A percentile compares a stretch with the other conserved stretches of the same genome.
These are phyloP conservation scores for Botrytis galanthina DNA, from an alignment of 2,329 filamentous ascomycete species.

Conservation along the genomic window DNA sequence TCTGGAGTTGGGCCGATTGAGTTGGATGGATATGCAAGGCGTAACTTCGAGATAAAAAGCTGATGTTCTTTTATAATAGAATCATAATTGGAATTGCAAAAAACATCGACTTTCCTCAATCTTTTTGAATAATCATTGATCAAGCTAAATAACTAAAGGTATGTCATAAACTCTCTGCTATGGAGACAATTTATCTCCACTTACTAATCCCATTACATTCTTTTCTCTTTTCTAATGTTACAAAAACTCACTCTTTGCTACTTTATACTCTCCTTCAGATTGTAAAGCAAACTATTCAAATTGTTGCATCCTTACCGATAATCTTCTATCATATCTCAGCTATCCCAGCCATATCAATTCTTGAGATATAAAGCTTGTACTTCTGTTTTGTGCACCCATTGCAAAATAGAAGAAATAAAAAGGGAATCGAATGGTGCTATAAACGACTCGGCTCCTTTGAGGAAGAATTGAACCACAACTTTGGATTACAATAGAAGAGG, in stretches of 20 bases:
- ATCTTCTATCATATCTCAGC: conserved; percentile 40
- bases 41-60: not conserved
- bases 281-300: conserved; percentile 41
- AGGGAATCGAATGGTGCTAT: conserved; percentile 44
- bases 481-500: conserved; percentile 39
- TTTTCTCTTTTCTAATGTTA: conserved; percentile 39
- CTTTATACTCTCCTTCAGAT: conserved; percentile 46
- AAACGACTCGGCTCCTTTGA: conserved; percentile 43
- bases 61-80: not conserved
- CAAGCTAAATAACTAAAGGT: conserved; percentile 41
- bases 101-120: not conserved
- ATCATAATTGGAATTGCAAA: not conserved
- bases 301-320: conserved; percentile 43
- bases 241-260: conserved; percentile 45
- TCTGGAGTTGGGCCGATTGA: not conserved
- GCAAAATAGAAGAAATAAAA: conserved; percentile 42
- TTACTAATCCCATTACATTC: conserved; percentile 31
- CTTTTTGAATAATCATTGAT: conserved; percentile 30
- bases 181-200: conserved; percentile 40
- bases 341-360: conserved; percentile 40
- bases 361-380: conserved; percentile 42
- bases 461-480: conserved; percentile 44
- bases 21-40: not conserved
- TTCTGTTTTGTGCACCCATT: conserved; percentile 43
- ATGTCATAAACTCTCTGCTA: conserved; percentile 39